Percentiles rank a stretch among this genome's conserved stretches.
Conservation (phyloP, 495 filamentous ascomycete genomes). For the Neurospora pannonica region DNA sequence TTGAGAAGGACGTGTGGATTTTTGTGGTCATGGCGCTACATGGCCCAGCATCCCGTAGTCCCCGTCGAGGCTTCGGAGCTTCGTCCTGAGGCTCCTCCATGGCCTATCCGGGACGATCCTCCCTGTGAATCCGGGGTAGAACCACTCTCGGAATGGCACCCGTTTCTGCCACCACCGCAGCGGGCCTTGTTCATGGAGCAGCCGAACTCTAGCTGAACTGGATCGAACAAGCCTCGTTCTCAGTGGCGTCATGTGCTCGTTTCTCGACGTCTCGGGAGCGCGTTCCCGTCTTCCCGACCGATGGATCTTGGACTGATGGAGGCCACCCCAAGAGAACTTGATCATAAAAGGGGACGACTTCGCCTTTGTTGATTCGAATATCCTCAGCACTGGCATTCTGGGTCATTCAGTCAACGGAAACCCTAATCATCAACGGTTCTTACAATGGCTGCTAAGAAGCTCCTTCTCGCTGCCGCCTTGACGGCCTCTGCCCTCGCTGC, state of each 20-base stretch:
- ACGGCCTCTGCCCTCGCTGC: slow-evolving; percentile 29
- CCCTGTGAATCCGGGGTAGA: slow-evolving; percentile 1
- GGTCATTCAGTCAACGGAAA: neutral
- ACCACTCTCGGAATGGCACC: neutral
- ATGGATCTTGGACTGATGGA: neutral
- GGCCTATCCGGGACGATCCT: slow-evolving; percentile 12
- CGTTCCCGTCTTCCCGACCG: slow-evolving; percentile 20
- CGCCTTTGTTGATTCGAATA: neutral
- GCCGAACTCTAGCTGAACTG: neutral
- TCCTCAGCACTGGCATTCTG: slow-evolving; percentile 2
- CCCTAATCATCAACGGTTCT: neutral
- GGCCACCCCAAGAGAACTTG: neutral
- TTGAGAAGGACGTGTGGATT: neutral
- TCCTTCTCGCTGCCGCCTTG: slow-evolving; percentile 22
- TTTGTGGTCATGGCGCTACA: neutral
- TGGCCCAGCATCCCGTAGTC: neutral
- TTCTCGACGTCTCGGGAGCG: slow-evolving; percentile 1
- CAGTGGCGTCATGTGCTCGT: neutral
- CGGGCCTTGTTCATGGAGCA: neutral
- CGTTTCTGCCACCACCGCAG: neutral
- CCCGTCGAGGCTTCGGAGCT: neutral
- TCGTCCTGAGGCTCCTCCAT: neutral
- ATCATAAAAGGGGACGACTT: neutral
- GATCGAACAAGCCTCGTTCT: neutral
- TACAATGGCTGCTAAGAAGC: slow-evolving; percentile 20